Evolutionary conservation across 2,329 filamentous ascomycete genomes (phyloP).

Genomic region (Neophaeococcomyces mojaviensis): DNA sequence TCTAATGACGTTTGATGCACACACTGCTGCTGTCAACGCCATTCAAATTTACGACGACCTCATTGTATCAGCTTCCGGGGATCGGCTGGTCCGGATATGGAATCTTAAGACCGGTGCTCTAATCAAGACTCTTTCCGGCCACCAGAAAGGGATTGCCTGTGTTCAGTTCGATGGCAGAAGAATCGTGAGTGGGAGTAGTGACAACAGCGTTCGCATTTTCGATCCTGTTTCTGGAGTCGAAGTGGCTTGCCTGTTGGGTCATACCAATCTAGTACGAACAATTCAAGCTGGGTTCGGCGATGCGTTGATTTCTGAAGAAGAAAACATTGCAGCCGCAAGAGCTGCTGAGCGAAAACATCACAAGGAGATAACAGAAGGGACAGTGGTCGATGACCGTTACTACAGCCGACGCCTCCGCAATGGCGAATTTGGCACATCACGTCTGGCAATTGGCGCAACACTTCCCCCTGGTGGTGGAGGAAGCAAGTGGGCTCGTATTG

Average conservation of each 20-base stretch:
- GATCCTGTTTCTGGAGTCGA: conserved; percentile 79
- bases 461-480: conserved; percentile 86
- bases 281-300: conserved; percentile 94
- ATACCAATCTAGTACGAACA: conserved; percentile 79
- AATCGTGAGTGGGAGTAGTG: conserved; percentile 92
- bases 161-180: conserved; percentile 91
- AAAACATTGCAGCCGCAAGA: conserved; percentile 65
- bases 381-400: conserved; percentile 27
- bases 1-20: conserved; percentile 73
- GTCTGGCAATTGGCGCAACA: conserved; percentile 66
- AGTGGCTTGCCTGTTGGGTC: conserved; percentile 77
- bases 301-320: conserved; percentile 67
- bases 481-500: conserved; percentile 83
- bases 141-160: conserved; percentile 92
- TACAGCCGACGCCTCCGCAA: conserved; percentile 41
- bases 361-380: conserved; percentile 44
- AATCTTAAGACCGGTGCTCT: conserved; percentile 74
- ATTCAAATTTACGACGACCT: conserved; percentile 81
- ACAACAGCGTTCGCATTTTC: conserved; percentile 93
- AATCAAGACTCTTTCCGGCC: conserved; percentile 71
- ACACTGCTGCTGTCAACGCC: conserved; percentile 88
- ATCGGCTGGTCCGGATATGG: conserved; percentile 92
- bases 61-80: conserved; percentile 90
- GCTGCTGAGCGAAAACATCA: conserved; percentile 68
- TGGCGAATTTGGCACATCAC: conserved; percentile 49